Conservation (phyloP, 2,329 filamentous ascomycete genomes). For the Aschersonia sp. region DNA sequence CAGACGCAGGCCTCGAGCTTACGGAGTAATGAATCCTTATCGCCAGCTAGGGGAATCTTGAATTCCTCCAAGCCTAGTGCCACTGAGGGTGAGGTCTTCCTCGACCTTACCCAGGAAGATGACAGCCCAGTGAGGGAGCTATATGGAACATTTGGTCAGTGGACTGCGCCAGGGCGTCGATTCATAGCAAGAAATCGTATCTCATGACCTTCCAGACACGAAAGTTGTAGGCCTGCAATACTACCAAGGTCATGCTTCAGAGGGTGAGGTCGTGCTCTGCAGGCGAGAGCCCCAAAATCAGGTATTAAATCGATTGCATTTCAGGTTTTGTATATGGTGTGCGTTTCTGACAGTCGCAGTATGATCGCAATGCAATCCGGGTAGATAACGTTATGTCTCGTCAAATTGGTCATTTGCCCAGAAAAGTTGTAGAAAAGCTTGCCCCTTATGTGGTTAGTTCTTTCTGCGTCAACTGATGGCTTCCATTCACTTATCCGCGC, state of each 20-base stretch:
- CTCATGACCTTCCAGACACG: conserved; percentile 15
- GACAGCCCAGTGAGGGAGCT: conserved; percentile 27
- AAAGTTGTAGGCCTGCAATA: conserved; percentile 41
- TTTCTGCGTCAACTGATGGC: neutral
- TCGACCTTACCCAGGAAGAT: conserved; percentile 27
- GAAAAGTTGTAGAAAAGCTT: conserved; percentile 53
- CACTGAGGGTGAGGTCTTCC: conserved; percentile 22
- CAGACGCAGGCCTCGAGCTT: no score
- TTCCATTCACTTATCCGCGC: neutral
- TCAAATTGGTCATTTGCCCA: conserved; percentile 70
- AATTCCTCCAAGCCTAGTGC: conserved; percentile 2
- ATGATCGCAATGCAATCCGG: conserved; percentile 63
- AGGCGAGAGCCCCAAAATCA: conserved; percentile 52
- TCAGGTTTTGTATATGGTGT: neutral
- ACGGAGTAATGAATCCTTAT: conserved; percentile 3
- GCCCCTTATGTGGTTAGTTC: conserved; percentile 51
- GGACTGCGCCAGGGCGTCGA: neutral
- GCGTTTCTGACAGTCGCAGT: conserved; percentile 17
- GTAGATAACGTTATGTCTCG: conserved; percentile 60
- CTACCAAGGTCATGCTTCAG: conserved; percentile 47
- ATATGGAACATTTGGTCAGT: conserved; percentile 30
- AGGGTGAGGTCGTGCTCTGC: conserved; percentile 48
- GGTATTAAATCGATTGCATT: conserved; percentile 11
- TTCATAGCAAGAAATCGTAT: neutral
- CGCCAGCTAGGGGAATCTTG: conserved; percentile 3